phyloP scores from a whole-genome alignment of 305 asterid genomes.

The Caryopteris hybrid region DNA sequence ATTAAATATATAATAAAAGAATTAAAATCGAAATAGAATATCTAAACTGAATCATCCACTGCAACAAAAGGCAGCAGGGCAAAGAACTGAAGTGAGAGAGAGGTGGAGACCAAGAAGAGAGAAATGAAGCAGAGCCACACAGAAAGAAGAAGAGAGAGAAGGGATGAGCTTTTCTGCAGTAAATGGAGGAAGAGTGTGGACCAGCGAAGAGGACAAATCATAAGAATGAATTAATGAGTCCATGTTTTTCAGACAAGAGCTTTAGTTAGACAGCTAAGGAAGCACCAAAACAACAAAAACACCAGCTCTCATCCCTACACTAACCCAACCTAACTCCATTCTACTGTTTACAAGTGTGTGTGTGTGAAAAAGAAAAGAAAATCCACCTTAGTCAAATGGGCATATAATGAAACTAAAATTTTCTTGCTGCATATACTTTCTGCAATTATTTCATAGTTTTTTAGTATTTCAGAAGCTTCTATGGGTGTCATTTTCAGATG shows the following conservation, averaged over 20 bases:
- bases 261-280: slow-evolving; percentile 28
- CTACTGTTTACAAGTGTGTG: too few species aligned
- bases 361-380: too few species aligned
- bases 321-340: too few species aligned
- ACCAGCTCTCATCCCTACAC: slow-evolving; percentile 39
- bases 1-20: too few species aligned
- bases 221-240: slow-evolving; percentile 22
- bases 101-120: slow-evolving; percentile 22
- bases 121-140: slow-evolving; percentile 24
- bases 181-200: neutral
- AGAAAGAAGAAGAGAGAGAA: too few species aligned
- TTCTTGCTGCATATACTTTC: too few species aligned
- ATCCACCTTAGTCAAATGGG: too few species aligned
- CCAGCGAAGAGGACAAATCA: slow-evolving; percentile 25
- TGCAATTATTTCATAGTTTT: neutral
- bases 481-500: slow-evolving; percentile 3
- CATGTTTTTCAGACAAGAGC: slow-evolving; percentile 17
- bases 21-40: neutral
- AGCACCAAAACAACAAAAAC: slow-evolving; percentile 20
- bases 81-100: neutral
- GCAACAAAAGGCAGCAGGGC: slow-evolving; percentile 15
- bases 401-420: too few species aligned
- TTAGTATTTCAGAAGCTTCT: neutral
- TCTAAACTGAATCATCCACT: neutral
- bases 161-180: neutral